Evolutionary conservation across 2,329 filamentous ascomycete genomes (phyloP).

Genomic region (Juglanconis oblonga): DNA sequence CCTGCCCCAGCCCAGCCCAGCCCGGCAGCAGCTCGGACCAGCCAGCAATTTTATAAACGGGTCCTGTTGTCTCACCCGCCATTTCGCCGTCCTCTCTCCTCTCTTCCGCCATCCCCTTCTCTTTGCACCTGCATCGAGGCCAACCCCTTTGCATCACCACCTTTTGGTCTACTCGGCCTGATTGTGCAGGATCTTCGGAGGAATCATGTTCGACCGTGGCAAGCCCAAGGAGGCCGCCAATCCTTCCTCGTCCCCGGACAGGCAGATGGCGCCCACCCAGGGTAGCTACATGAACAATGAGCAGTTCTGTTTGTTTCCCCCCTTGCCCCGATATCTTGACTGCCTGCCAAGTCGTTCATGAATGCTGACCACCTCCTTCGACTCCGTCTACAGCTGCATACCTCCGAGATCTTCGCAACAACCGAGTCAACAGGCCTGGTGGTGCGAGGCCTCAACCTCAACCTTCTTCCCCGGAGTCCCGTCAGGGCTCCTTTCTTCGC

Average conservation of each 20-base stretch:
- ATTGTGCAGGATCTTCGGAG: slow-evolving; percentile 20
- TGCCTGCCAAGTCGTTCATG: neutral
- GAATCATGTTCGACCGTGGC: slow-evolving; percentile 30
- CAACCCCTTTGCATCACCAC: slow-evolving; percentile 8
- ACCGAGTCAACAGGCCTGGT: slow-evolving; percentile 64
- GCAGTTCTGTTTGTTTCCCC: slow-evolving; percentile 55
- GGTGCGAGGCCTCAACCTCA: slow-evolving; percentile 64
- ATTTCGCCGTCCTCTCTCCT: slow-evolving; percentile 2
- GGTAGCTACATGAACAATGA: slow-evolving; percentile 65
- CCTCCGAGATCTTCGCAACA: slow-evolving; percentile 67
- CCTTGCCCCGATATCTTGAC: slow-evolving; percentile 9
- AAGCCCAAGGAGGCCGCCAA: slow-evolving; percentile 31
- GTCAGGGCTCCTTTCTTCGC: slow-evolving; percentile 32
- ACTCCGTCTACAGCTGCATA: slow-evolving; percentile 56
- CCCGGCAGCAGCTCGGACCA: slow-evolving; percentile 2
- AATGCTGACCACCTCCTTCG: slow-evolving; percentile 19
- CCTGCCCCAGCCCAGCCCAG: neutral
- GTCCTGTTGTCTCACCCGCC: slow-evolving; percentile 2
- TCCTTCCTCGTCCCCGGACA: slow-evolving; percentile 28
- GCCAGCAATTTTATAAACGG: slow-evolving; percentile 20
- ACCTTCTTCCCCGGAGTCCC: slow-evolving; percentile 20
- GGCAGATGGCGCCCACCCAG: slow-evolving; percentile 59
- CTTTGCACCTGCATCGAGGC: slow-evolving; percentile 19
- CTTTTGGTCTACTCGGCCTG: slow-evolving; percentile 18
- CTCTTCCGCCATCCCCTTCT: slow-evolving; percentile 14